A percentile compares a stretch with the other conserved stretches of the same genome.
Conservation (phyloP, 768 basidiomycete genomes). For the Daedaleopsis nitida region DNA sequence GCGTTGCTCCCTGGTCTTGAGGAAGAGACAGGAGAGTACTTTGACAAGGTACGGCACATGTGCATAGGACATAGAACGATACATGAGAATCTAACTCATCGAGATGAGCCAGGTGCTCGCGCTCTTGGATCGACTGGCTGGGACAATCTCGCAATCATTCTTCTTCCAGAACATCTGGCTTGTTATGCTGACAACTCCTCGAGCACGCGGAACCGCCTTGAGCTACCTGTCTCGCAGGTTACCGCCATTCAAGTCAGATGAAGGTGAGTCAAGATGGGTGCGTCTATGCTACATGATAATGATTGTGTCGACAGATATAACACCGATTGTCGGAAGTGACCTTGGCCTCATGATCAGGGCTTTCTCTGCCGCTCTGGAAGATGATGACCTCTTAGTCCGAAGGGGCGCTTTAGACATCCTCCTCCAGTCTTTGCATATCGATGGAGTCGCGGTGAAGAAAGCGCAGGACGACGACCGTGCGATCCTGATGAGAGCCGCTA, state of each 20-base stretch:
- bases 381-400: constrained; percentile 90
- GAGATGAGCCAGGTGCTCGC: constrained; percentile 59
- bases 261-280: constrained; percentile 49
- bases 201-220: constrained; percentile 81
- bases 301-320: constrained; percentile 50
- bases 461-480: constrained; percentile 72
- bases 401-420: constrained; percentile 85
- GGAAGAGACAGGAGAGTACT: constrained; percentile 97
- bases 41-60: constrained; percentile 67
- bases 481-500: constrained; percentile 85
- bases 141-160: constrained; percentile 82
- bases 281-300: neutral
- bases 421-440: constrained; percentile 70
- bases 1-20: constrained; percentile 94
- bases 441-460: constrained; percentile 69
- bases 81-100: neutral
- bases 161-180: constrained; percentile 97
- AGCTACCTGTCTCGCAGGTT: constrained; percentile 85
- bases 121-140: constrained; percentile 80
- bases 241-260: constrained; percentile 66
- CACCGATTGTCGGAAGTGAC: constrained; percentile 76
- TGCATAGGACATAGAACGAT: neutral
- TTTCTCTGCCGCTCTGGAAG: constrained; percentile 88
- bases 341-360: constrained; percentile 94
- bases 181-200: constrained; percentile 86